Base-by-base conservation (phyloP, 192 early-diverging fungal species). In the Diversispora eburnea region DNA sequence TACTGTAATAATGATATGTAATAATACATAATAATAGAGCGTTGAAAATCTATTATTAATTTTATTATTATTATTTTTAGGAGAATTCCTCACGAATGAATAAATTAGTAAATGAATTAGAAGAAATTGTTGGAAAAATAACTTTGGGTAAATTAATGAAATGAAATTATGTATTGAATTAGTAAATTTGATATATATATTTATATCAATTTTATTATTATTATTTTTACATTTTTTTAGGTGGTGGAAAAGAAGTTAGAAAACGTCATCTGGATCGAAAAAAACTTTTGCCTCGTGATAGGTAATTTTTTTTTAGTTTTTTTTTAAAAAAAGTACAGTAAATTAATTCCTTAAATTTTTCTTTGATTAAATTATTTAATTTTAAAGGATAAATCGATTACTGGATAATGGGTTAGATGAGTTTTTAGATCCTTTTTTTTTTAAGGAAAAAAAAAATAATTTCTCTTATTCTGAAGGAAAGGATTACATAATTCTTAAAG, bases 281-380 rank as follows among this genome's bases (percentile, higher is more conserved):
- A 45, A 98, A 98, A 86, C 80, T 98, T 62, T 83, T 98, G 52
- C 94, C 95, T 33, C 88, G 96, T 71, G 94, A 98, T 75, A 87
- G 95, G 85, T 84, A 81, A 19, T 51, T 52, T 33, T 64, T 74
- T 69, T 55, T 43, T 45, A 45, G 3, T 15, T 52, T 52, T 13
- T 13, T 0, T 0, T 54, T 54, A 17, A 17, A 3, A 54, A 17
- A 54, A 4, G n/a, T n/a, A n/a, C n/a, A 17, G 12, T 54, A 54
- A 54, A 4, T 54, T 54, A 0, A 13, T 54, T 13, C 0, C 4
- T 54, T 13, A 9, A 3, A 54, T 13, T 54, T 13, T 54, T 13
- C n/a, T 17, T 54, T 17, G 0, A 4, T 17, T 49, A 17, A 54
- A 48, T 8, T 64, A 6, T n/a, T n/a, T 13, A 39, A 9, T 52